Evolutionary conservation across 495 filamentous ascomycete genomes (phyloP), one percentile per base, ranked within the genome.

Genomic region (Apiosordaria backusii): DNA sequence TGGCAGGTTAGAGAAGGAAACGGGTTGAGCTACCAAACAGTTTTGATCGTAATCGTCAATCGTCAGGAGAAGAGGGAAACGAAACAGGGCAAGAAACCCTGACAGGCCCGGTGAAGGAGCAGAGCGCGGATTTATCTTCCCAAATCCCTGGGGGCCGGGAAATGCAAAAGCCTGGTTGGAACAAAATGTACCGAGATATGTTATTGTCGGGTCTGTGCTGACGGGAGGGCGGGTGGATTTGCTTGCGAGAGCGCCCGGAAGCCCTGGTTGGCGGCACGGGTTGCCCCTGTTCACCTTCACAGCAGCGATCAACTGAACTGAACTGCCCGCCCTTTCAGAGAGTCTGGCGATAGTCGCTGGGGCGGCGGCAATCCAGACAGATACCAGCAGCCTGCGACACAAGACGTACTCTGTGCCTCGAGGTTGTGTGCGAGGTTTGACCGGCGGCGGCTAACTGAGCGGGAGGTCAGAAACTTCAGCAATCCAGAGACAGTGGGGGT

Each of bases 351-450:
- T 27, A 60, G 18, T 24, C 16, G 24, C 16, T 27, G 26, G 50
- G 29, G 27, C 50, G 63, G 63, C 63, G 63, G 63, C 54, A 63
- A 29, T 52, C n/a, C 23, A 55, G 62, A 63, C 25, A 54, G 15
- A 63, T 10, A 63, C 61, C 23, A 27, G 52, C 35, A 25, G 27
- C 16, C 59, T 61, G 59, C 59, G 29, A 61, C 59, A 61, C 26
- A 61, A 61, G 59, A 23, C 22, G 26, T 18, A 23, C 26, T 61
- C 26, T 61, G 59, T 40, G 24, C 59, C 24, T 45, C 24, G n/a
- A 58, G 6, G 16, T 25, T 58, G 53, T 59, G 63, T 58, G 29
- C 21, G 54, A 65, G 63, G 63, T 65, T 27, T 57, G 63, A 59
- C 63, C 63, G 26, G 29, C 16, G 63, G 53, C 26, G 54, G 53